Evolutionary conservation across 257 asterid species (phyloP).

Genomic region (Capsicum baccatum): DNA sequence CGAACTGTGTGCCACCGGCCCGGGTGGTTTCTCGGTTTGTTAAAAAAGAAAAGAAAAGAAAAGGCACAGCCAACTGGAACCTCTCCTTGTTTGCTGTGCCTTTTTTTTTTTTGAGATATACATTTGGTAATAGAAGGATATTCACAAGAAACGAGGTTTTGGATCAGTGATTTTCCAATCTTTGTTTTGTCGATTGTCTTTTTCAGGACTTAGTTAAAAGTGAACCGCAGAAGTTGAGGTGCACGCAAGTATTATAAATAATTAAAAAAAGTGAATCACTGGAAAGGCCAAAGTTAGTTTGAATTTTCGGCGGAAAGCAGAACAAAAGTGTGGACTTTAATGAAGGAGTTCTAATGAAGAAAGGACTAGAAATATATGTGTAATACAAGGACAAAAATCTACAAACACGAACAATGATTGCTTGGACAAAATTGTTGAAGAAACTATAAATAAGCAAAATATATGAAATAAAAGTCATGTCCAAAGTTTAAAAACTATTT

Average conservation of each 20-base stretch:
- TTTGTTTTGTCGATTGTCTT: constrained; percentile 19
- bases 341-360: background rate
- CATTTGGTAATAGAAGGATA: constrained; percentile 10
- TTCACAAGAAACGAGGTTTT: constrained; percentile 8
- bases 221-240: background rate
- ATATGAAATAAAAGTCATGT: constrained; percentile 2
- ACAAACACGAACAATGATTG: background rate
- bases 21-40: background rate
- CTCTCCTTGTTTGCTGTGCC: background rate
- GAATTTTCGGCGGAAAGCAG: background rate
- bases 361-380: background rate
- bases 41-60: background rate
- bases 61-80: too few species aligned
- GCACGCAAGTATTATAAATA: background rate
- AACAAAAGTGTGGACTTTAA: background rate
- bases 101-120: constrained; percentile 10
- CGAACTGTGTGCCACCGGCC: background rate
- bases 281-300: background rate
- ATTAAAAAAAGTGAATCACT: background rate
- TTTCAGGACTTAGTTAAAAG: background rate
- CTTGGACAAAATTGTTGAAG: background rate
- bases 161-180: background rate
- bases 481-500: constrained; percentile 9
- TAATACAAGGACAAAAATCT: background rate
- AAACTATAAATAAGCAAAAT: background rate